Percentiles rank a stretch among this genome's conserved stretches.
Evolutionary conservation across 257 asterid genomes (phyloP).

Genomic region (Euphrasia confusa): DNA sequence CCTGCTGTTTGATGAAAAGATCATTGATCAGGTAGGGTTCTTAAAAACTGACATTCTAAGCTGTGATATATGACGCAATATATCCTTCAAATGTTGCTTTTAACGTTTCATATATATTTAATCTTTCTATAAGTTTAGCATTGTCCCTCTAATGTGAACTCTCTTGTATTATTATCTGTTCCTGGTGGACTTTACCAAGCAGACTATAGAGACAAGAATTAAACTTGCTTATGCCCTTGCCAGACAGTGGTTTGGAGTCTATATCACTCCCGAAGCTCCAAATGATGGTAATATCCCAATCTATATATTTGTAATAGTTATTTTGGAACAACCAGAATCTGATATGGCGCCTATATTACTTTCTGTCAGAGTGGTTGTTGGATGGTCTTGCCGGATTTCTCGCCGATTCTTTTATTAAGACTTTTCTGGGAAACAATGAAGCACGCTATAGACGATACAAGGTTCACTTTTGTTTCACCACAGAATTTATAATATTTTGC

Average conservation of each 20-base stretch:
- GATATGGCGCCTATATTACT: conserved; percentile 32
- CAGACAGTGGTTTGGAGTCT: conserved; percentile 97
- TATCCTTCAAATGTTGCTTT: conserved; percentile 14
- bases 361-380: conserved; percentile 78
- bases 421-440: conserved; percentile 91
- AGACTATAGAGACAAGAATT: conserved; percentile 93
- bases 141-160: conserved; percentile 13
- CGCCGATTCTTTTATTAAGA: conserved; percentile 78
- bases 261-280: conserved; percentile 80
- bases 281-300: conserved; percentile 60
- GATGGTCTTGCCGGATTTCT: conserved; percentile 98
- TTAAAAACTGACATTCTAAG: conserved; percentile 18
- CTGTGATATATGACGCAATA: conserved; percentile 4
- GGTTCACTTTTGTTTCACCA: conserved; percentile 44
- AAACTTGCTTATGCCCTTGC: conserved; percentile 94
- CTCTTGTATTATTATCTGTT: conserved; percentile 16
- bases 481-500: conserved; percentile 17
- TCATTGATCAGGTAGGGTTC: conserved; percentile 80
- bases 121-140: conserved; percentile 9
- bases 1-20: conserved; percentile 81
- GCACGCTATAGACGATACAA: conserved; percentile 95
- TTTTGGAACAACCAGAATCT: conserved; percentile 19
- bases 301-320: conserved; percentile 24
- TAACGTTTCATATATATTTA: conserved; percentile 12
- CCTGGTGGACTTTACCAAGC: conserved; percentile 38